Base-by-base conservation (phyloP, 352 stramenopile species). In the Phytopythium mirpurense region DNA sequence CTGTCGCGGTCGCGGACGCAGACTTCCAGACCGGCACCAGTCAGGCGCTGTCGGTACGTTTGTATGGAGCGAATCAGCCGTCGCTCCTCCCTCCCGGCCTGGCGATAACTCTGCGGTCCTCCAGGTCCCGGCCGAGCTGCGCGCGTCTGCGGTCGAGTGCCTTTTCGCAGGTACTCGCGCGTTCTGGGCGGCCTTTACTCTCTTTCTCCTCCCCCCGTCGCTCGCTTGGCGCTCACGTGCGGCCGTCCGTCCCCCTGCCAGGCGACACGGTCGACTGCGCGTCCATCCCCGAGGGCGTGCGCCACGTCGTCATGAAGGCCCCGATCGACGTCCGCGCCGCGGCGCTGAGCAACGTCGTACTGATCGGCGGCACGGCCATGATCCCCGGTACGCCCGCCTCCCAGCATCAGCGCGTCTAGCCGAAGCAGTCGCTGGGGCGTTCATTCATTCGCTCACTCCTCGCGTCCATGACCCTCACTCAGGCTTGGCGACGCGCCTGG, bases 291-390 rank as follows among this genome's bases (percentile, higher is more conserved):
- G 70, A 72, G 18, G 76, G 65, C 16, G 62, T 95, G 24, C 37
- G 74, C 43, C 63, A 86, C 11, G 34, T 86, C 5, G 45, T 88
- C 3, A 73, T 77, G 45, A 84, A 78, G 38, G 42, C 72, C 0
- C 82, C 84, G 0, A 50, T 95, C 27, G 84, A 95, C 51, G 67
- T 88, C 23, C 72, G 80, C 38, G 61, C 63, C 0, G 66, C 78
- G 14, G 74, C 90, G 67, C 58, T 86, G n/a, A 68, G 81, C 43
- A 93, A 88, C 51, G 36, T 95, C n/a, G 53, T 95, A 8, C 65
- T 90, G 15, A 60, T 92, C 23, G 84, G 84, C 26, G 84, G 84
- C 37, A 75, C 71, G 3, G 67, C 74, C 34, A 95, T 95, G 84
- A 67, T 95, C 51, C 79, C 81, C 52, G 79, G 79, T 86, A 67